Conservation (phyloP, 2,329 filamentous ascomycete genomes). For the Cadophora sp. region DNA sequence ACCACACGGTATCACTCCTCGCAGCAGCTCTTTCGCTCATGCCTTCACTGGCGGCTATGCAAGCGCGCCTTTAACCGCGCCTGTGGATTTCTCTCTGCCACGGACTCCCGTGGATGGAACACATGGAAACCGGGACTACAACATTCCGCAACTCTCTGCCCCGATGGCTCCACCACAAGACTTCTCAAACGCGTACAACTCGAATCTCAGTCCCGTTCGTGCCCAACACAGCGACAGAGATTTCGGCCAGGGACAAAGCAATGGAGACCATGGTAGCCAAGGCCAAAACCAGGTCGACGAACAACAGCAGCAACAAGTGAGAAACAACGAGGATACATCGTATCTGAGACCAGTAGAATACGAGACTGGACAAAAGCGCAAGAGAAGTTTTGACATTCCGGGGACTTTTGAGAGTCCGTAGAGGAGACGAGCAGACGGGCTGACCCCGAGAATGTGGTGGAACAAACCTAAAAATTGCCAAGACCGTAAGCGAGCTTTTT, state of each 20-base stretch:
- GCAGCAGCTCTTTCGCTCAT: conserved; percentile 48
- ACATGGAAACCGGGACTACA: conserved; percentile 53
- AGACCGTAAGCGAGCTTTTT: conserved; percentile 9
- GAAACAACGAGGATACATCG: conserved; percentile 36
- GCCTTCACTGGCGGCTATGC: conserved; percentile 57
- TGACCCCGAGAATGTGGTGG: not conserved
- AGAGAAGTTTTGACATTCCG: conserved; percentile 41
- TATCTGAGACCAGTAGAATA: conserved; percentile 38
- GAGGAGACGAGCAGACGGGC: not conserved
- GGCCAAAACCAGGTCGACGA: conserved; percentile 31
- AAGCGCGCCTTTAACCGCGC: conserved; percentile 60
- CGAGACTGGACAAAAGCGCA: conserved; percentile 40
- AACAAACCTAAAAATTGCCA: conserved; percentile 7
- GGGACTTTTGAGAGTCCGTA: conserved; percentile 36
- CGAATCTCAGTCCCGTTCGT: conserved; percentile 23
- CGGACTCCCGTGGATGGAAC: conserved; percentile 50
- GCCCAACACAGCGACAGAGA: conserved; percentile 15
- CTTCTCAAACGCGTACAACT: conserved; percentile 29
- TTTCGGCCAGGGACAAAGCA: conserved; percentile 33
- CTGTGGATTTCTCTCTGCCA: conserved; percentile 58
- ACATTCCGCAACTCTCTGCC: conserved; percentile 60
- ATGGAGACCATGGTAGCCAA: conserved; percentile 31
- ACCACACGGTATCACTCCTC: conserved; percentile 34
- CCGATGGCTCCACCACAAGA: conserved; percentile 60
- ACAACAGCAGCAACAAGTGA: conserved; percentile 35